Base-by-base conservation (phyloP, 2,329 filamentous ascomycete genomes). In the Aspergillus amoenus region DNA sequence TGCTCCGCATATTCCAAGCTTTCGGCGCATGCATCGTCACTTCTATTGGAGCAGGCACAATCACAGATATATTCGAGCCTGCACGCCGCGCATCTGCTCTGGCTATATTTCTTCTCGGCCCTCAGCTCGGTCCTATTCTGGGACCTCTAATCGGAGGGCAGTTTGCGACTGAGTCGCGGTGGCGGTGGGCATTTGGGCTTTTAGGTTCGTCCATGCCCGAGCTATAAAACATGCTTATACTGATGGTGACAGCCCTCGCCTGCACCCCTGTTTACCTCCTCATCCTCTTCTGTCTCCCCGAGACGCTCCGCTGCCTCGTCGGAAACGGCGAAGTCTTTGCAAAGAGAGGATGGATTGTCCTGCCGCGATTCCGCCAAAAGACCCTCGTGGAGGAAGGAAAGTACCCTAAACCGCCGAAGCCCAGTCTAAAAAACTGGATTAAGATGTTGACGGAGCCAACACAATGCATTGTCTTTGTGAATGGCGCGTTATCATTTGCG, bases 111-210 rank as follows among this genome's bases (percentile, higher is more conserved):
- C 65, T 78, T 7, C 65, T 80, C 37, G 78, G 77, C 0, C 78
- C 77, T 4, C 73, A 79, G 12, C 67, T 78, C 3, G 78, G 78
- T 2, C 78, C 78, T 2, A 71, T 79, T 0, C 60, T 79, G 1
- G 78, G 78, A 0, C 78, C 78, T 0, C 61, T 79, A 0, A 64
- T 80, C 3, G 78, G 78, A 4, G 78, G 77, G 22, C 67, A 68
- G 18, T 69, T 80, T 30, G 71, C 74, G 3, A 65, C 66, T 2
- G 55, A 55, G 2, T 60, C 68, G 1, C 67, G 63, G 4, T 80
- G 78, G 78, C 65, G 78, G 59, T 80, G 77, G 77, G 69, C 75
- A 4, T 79, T 79, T 57, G 77, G 73, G 1, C 78, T 79, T 34
- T 60, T 75, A 70, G 73, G 27, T 30, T 11, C 27, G 27, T 30